Conservation (phyloP, 306 rosid species). For the Cucurbita argyrosperma region DNA sequence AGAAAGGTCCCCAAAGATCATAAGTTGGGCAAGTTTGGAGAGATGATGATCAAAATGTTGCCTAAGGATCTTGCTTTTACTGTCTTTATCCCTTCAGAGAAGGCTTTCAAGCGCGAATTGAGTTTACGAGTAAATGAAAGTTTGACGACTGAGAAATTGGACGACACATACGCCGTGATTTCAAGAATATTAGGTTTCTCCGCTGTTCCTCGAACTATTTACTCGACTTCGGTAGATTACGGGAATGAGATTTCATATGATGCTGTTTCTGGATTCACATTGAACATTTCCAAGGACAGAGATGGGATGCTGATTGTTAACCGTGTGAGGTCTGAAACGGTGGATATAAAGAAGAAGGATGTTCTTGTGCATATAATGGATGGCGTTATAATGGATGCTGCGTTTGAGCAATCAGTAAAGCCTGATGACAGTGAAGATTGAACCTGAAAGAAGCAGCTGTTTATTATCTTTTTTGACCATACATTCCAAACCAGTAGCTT, state of each 20-base stretch:
- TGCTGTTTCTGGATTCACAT: slow-evolving; percentile 59
- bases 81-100: slow-evolving; percentile 62
- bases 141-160: slow-evolving; percentile 33
- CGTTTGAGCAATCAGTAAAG: slow-evolving; percentile 46
- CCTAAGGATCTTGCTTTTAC: slow-evolving; percentile 79
- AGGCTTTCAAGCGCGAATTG: slow-evolving; percentile 58
- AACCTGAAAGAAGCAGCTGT: background rate
- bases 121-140: slow-evolving; percentile 25
- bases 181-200: slow-evolving; percentile 68
- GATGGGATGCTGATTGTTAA: slow-evolving; percentile 64
- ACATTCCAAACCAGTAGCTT: background rate
- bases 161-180: slow-evolving; percentile 52
- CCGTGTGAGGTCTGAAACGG: slow-evolving; percentile 39
- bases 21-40: slow-evolving; percentile 33
- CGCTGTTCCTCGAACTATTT: slow-evolving; percentile 38
- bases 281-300: slow-evolving; percentile 36
- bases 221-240: slow-evolving; percentile 24
- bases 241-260: slow-evolving; percentile 40
- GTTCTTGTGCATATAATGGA: slow-evolving; percentile 61
- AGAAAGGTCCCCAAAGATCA: slow-evolving; percentile 16
- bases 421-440: slow-evolving; percentile 22
- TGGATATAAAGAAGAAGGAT: slow-evolving; percentile 37
- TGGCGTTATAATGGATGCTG: slow-evolving; percentile 79
- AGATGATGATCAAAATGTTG: slow-evolving; percentile 74
- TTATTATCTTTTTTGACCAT: background rate